Conservation (phyloP, 2,329 filamentous ascomycete species). For the Colletotrichum sansevieriae region DNA sequence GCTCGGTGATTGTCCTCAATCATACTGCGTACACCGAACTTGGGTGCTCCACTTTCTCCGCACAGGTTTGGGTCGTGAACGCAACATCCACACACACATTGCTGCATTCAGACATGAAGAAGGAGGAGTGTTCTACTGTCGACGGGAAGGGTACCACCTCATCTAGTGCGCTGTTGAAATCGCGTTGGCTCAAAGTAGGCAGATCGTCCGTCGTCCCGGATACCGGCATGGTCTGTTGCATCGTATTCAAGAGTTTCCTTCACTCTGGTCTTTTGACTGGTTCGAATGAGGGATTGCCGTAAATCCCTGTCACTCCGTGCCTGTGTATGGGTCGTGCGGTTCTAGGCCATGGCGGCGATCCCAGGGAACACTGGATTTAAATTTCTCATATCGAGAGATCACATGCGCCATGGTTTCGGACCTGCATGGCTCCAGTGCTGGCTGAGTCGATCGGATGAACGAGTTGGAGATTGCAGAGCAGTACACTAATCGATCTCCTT, state of each 20-base stretch:
- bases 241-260: neutral
- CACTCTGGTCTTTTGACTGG: too few relatives aligned
- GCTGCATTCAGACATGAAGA: too few relatives aligned
- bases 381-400: neutral
- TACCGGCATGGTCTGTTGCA: neutral
- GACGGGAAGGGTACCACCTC: too few relatives aligned
- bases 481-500: neutral
- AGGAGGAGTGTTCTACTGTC: too few relatives aligned
- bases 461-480: neutral
- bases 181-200: too few relatives aligned
- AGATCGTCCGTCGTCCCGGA: neutral
- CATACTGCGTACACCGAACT: slow-evolving; percentile 33
- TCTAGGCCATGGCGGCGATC: neutral
- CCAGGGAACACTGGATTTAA: neutral
- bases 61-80: slow-evolving; percentile 11
- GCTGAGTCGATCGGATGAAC: slow-evolving; percentile 25
- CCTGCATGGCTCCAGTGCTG: neutral
- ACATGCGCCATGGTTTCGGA: slow-evolving; percentile 7
- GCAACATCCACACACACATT: slow-evolving; percentile 1
- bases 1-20: slow-evolving; percentile 36
- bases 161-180: too few relatives aligned
- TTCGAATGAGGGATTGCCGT: too few relatives aligned
- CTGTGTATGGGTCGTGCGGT: slow-evolving; percentile 8
- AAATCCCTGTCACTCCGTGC: neutral
- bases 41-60: slow-evolving; percentile 26